Conservation (phyloP, 306 rosid genomes). For the Prosopis cineraria region DNA sequence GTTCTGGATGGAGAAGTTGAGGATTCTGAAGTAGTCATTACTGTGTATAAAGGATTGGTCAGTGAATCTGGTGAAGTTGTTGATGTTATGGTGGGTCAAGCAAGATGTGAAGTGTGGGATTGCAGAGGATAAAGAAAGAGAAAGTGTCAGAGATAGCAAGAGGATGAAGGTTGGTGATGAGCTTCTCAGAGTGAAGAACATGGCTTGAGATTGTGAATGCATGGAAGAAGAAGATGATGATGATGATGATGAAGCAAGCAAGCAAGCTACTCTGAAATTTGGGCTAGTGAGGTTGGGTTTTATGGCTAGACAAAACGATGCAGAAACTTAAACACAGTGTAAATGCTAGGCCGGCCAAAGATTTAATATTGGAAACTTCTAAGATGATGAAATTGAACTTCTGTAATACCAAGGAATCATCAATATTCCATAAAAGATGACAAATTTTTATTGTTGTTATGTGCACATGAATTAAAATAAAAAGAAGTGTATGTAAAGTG, state of each 20-base stretch:
- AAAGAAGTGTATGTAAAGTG: no score
- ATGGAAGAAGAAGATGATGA: not conserved
- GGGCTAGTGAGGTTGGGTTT: constrained; percentile 22
- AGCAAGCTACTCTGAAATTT: constrained; percentile 36
- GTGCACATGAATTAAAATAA: not conserved
- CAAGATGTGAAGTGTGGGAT: constrained; percentile 45
- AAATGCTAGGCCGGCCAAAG: constrained; percentile 52
- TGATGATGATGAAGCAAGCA: constrained; percentile 9
- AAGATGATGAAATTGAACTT: constrained; percentile 33
- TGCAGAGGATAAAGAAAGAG: constrained; percentile 35
- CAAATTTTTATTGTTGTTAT: constrained; percentile 2
- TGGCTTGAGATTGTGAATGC: constrained; percentile 38
- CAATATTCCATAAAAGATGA: constrained; percentile 27
- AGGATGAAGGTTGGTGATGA: constrained; percentile 27
- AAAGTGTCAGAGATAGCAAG: constrained; percentile 27
- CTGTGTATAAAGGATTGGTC: constrained; percentile 30
- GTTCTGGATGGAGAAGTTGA: constrained; percentile 74
- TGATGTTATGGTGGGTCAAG: constrained; percentile 49
- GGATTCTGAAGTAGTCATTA: constrained; percentile 51
- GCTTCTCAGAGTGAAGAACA: constrained; percentile 30
- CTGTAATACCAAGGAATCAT: constrained; percentile 21
- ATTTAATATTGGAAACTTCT: constrained; percentile 24
- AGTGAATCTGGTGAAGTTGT: constrained; percentile 54
- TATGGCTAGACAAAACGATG: constrained; percentile 44
- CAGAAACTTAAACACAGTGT: constrained; percentile 38